Percentiles rank a stretch among this genome's conserved stretches.
Evolutionary conservation across 331 rosid species (phyloP).

Genomic region (Pyracantha coccinea): DNA sequence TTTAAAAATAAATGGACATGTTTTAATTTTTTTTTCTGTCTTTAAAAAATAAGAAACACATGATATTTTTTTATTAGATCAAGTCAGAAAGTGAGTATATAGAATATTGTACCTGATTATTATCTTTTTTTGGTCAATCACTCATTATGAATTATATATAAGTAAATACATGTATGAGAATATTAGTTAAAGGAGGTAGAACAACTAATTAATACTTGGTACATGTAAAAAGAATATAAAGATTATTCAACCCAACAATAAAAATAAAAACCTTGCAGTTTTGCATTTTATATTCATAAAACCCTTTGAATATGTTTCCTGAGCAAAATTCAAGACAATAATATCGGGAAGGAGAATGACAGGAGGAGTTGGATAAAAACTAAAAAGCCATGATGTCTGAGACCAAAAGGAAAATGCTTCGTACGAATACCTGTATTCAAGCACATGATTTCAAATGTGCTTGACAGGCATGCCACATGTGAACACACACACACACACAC

Average conservation of each 20-base stretch:
- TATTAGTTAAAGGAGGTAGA: slow-evolving; percentile 13
- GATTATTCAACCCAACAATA: neutral
- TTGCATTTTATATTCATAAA: neutral
- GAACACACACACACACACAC: too few relatives aligned
- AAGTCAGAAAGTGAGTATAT: too few relatives aligned
- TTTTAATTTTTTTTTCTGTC: too few relatives aligned
- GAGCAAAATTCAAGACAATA: neutral
- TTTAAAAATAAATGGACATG: too few relatives aligned
- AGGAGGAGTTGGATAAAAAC: neutral
- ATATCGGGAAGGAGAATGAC: slow-evolving; percentile 4
- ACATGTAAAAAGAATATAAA: neutral
- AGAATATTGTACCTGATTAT: too few relatives aligned
- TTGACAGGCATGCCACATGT: neutral
- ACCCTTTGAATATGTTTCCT: neutral
- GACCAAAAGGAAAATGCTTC: slow-evolving; percentile 3
- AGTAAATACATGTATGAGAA: slow-evolving; percentile 23
- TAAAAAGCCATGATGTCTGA: neutral
- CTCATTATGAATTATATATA: neutral
- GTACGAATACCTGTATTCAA: neutral
- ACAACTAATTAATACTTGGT: slow-evolving; percentile 31
- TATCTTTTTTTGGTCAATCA: neutral
- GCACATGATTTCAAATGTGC: neutral
- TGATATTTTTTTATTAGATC: too few relatives aligned
- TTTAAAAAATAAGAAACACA: too few relatives aligned
- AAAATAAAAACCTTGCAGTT: neutral